phyloP scores from a whole-genome alignment of 495 filamentous ascomycete genomes.

The Hyaloscypha bicolor region DNA sequence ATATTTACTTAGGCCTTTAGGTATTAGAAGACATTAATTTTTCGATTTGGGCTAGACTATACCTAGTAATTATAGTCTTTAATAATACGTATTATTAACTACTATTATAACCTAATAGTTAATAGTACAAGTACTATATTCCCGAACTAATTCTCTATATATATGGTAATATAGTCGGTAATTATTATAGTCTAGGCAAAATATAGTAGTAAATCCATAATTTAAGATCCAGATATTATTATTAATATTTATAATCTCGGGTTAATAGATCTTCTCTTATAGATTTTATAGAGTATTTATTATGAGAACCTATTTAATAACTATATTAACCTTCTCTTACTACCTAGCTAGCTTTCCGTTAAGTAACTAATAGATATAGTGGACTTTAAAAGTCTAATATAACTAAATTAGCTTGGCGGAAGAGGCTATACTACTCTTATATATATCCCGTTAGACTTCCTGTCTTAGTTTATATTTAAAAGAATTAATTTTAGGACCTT shows the following conservation, averaged over 20 bases:
- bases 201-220: slow-evolving; percentile 6
- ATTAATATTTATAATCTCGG: slow-evolving; percentile 11
- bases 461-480: slow-evolving; percentile 13
- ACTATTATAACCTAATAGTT: no score
- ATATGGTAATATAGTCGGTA: slow-evolving; percentile 11
- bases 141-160: slow-evolving; percentile 7
- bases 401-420: slow-evolving; percentile 9
- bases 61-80: slow-evolving; percentile 6
- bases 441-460: slow-evolving; percentile 5
- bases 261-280: not conserved
- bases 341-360: slow-evolving; percentile 8
- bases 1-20: slow-evolving; percentile 4
- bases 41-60: slow-evolving; percentile 10
- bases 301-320: slow-evolving; percentile 1
- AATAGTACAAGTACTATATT: not conserved
- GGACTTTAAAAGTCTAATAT: slow-evolving; percentile 11
- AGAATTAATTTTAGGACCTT: slow-evolving; percentile 14
- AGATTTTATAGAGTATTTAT: slow-evolving; percentile 8
- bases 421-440: slow-evolving; percentile 21
- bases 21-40: slow-evolving; percentile 12
- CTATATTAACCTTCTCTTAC: slow-evolving; percentile 9
- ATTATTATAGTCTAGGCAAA: slow-evolving; percentile 14
- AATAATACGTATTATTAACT: slow-evolving; percentile 13
- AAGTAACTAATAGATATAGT: slow-evolving; percentile 9
- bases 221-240: slow-evolving; percentile 5